Conservation (phyloP, 23 red algal species). For the Gracilaria gracilis region DNA sequence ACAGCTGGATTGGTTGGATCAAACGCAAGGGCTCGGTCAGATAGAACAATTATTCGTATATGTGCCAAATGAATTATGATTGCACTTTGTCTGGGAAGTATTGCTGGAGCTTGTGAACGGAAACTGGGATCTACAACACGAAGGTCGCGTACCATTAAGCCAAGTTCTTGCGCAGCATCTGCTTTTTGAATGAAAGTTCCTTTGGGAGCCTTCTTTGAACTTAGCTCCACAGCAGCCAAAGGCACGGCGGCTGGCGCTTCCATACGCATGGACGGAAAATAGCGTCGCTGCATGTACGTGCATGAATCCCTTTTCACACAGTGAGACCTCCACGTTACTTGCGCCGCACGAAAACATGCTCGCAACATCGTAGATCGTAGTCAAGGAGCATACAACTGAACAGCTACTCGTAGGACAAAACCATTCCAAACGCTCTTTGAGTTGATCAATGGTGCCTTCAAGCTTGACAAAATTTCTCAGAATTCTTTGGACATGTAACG, state of each 20-base stretch:
- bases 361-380: conserved; percentile 41
- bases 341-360: conserved; percentile 19
- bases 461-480: not conserved
- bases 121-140: conserved; percentile 96
- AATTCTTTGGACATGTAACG: too few species aligned
- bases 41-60: conserved; percentile 82
- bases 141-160: conserved; percentile 87
- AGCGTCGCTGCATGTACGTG: not conserved
- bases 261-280: conserved; percentile 43
- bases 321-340: not conserved
- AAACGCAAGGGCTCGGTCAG: conserved; percentile 89
- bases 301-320: not conserved
- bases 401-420: too few species aligned
- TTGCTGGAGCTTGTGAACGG: conserved; percentile 85
- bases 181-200: conserved; percentile 88
- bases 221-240: conserved; percentile 79
- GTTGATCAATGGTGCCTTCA: not conserved
- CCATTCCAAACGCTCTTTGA: not conserved
- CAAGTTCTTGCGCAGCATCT: conserved; percentile 81
- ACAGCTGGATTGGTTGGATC: conserved; percentile 90
- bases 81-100: conserved; percentile 84
- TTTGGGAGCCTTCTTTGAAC: conserved; percentile 11
- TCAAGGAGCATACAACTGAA: too few species aligned
- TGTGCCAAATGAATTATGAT: conserved; percentile 95
- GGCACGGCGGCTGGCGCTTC: conserved; percentile 87